Base-by-base conservation (phyloP, 2,329 filamentous ascomycete species). In the Xylariaceae sp. region DNA sequence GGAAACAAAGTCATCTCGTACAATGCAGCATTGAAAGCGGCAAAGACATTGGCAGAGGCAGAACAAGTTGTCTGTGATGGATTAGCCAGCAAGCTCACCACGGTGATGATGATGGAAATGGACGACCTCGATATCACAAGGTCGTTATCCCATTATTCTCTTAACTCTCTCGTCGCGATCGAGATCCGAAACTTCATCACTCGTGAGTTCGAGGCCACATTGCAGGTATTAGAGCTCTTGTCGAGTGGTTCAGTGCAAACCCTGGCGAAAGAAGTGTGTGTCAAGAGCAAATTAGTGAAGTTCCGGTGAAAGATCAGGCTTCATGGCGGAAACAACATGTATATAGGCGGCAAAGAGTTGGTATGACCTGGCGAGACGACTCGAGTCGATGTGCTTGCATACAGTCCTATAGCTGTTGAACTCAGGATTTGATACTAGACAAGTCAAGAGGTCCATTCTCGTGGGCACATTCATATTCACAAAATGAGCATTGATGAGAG, bases 151-250 rank as follows among this genome's bases (percentile, higher is more conserved):
- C 74, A 72, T 67, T 78, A 77, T 67, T 73, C 73, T 11, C 72
- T 81, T 7, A 78, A 81, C 68, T 80, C 78, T 2, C 74, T 81
- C 3, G 76, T 79, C 13, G 78, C 78, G 0, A 78, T 80, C 52
- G 78, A 80, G 70, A 73, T 80, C 56, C 76, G 79, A 17, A 80
- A 80, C 69, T 81, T 77, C 72, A 77, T 81, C 55, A 77, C 76
- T 11, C 75, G 77, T 58, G 77, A 79, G 68, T 75, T 80, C 62
- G 74, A 80, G 67, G 75, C 77, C 1, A 80, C 78, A 57, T 65
- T 83, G 66, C 80, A 84, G 69, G 80, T 84, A 0, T 68, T 84
- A 60, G 81, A 85, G 67, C 68, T 84, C 60, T 70, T 84, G 44
- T 80, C 77, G 4, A 81, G 79, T 64, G 80, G 80, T 1, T 77